These are phyloP conservation scores for Botryotinia convoluta DNA, from an alignment of 2,329 filamentous ascomycete genomes.

Conservation along the genomic window DNA sequence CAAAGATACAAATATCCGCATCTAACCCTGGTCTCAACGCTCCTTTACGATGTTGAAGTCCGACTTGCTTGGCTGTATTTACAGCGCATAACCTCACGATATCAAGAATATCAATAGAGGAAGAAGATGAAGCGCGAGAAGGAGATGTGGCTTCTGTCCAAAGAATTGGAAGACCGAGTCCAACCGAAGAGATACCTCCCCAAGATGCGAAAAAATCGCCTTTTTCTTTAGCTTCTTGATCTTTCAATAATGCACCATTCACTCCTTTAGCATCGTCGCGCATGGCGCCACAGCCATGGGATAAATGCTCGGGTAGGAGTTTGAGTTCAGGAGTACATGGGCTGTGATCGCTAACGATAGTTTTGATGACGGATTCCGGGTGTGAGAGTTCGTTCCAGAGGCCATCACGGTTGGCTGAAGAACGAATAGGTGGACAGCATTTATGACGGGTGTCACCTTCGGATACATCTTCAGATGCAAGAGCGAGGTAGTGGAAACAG, in stretches of 20 bases:
- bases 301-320: conserved; percentile 68
- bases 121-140: conserved; percentile 30
- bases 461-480: conserved; percentile 63
- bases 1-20: conserved; percentile 89
- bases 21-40: conserved; percentile 77
- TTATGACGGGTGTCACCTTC: conserved; percentile 71
- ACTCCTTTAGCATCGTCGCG: conserved; percentile 29
- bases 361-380: conserved; percentile 77
- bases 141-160: conserved; percentile 49
- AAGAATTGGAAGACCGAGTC: conserved; percentile 87
- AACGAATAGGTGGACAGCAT: conserved; percentile 70
- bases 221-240: conserved; percentile 43
- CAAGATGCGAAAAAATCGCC: conserved; percentile 96
- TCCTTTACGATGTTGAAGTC: conserved; percentile 78
- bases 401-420: conserved; percentile 55
- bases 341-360: conserved; percentile 92
- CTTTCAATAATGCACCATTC: conserved; percentile 29
- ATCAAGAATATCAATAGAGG: conserved; percentile 56
- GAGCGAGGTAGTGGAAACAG: conserved; percentile 70
- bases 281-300: conserved; percentile 37
- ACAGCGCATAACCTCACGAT: conserved; percentile 82
- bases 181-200: conserved; percentile 94
- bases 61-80: conserved; percentile 86
- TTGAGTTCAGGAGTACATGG: conserved; percentile 96
- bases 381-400: conserved; percentile 79